Evolutionary conservation across 2,329 filamentous ascomycete genomes (phyloP).

Genomic region (Pseudogymnoascus sp.): DNA sequence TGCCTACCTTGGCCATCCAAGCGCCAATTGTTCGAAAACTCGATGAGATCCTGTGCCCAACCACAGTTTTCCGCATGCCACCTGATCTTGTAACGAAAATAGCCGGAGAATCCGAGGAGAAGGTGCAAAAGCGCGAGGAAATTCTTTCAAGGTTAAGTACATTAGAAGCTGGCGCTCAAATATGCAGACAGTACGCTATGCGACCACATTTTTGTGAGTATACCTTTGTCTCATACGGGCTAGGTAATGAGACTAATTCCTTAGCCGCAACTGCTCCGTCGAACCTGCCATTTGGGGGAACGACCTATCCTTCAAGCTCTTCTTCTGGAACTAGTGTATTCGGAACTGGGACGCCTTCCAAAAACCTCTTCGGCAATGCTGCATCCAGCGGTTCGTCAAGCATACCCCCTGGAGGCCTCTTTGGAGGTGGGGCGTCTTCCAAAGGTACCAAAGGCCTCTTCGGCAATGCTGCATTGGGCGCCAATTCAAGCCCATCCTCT

Average conservation of each 20-base stretch:
- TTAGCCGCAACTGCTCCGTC: neutral
- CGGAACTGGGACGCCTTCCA: neutral
- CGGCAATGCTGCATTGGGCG: neutral
- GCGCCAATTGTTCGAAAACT: slow-evolving; percentile 17
- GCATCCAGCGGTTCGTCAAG: neutral
- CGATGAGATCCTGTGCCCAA: slow-evolving; percentile 18
- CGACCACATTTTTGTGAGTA: neutral
- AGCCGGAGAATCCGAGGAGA: slow-evolving; percentile 18
- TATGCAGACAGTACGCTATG: slow-evolving; percentile 19
- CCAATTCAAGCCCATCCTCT: neutral
- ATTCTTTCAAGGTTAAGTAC: slow-evolving; percentile 13
- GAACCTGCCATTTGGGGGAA: no score
- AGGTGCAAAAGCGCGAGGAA: slow-evolving; percentile 13
- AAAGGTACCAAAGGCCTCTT: neutral
- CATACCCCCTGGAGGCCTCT: neutral
- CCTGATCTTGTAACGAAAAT: slow-evolving; percentile 13
- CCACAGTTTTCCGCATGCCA: slow-evolving; percentile 17
- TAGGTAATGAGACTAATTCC: neutral
- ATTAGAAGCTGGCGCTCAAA: slow-evolving; percentile 16
- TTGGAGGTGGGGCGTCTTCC: neutral
- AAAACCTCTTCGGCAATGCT: neutral
- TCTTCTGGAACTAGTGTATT: neutral
- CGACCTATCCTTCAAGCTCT: neutral
- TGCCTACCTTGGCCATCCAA: slow-evolving; percentile 18
- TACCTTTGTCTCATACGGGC: neutral